Conservation (phyloP, 495 filamentous ascomycete genomes). For the Neurospora sp. region DNA sequence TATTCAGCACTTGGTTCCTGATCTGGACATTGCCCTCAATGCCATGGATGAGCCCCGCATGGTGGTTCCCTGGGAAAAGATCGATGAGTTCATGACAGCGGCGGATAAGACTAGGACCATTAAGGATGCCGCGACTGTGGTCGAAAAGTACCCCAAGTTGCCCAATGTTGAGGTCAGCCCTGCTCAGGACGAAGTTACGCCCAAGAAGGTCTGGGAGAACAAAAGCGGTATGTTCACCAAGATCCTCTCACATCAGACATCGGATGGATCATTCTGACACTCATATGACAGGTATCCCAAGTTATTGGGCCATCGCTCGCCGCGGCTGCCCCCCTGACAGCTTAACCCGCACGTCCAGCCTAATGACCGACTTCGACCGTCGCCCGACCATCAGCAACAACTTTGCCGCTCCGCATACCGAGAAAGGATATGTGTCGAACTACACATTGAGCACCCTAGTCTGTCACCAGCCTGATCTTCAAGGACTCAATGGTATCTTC, state of each 20-base stretch:
- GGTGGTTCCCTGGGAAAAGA: constrained; percentile 55
- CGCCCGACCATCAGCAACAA: constrained; percentile 33
- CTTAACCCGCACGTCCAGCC: constrained; percentile 38
- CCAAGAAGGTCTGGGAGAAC: constrained; percentile 31
- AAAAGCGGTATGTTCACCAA: constrained; percentile 23
- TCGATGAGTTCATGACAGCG: constrained; percentile 44
- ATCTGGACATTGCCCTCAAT: constrained; percentile 65
- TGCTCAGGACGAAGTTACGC: constrained; percentile 14
- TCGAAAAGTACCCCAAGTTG: constrained; percentile 24
- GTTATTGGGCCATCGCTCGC: constrained; percentile 53
- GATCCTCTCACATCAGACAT: not conserved
- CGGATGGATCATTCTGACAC: constrained; percentile 10
- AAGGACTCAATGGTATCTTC: constrained; percentile 59
- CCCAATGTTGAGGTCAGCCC: constrained; percentile 18
- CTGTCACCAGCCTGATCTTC: constrained; percentile 51
- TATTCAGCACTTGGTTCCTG: constrained; percentile 51
- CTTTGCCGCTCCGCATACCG: constrained; percentile 31
- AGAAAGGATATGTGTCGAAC: constrained; percentile 53
- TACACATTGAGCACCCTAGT: constrained; percentile 55
- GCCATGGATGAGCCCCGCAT: constrained; percentile 59
- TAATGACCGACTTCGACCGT: constrained; percentile 29
- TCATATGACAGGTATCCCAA: constrained; percentile 20
- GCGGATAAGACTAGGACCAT: constrained; percentile 42
- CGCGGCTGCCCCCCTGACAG: constrained; percentile 52
- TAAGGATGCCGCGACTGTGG: constrained; percentile 18